phyloP scores from a whole-genome alignment of 495 filamentous ascomycete genomes.

The Cryomyces minteri region DNA sequence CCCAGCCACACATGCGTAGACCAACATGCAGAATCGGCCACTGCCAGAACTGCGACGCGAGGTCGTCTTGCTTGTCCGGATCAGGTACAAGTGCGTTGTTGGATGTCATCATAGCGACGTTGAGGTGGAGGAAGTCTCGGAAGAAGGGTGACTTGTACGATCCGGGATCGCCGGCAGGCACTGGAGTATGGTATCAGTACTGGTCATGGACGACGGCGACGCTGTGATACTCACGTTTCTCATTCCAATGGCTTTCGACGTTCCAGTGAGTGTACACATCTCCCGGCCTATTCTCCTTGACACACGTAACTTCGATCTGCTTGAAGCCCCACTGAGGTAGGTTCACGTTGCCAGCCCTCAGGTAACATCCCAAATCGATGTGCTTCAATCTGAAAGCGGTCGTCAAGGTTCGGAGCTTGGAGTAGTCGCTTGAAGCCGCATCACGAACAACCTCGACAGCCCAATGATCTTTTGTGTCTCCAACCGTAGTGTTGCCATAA shows the following conservation, averaged over 20 bases:
- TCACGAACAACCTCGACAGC: slow-evolving; percentile 80
- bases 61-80: slow-evolving; percentile 96
- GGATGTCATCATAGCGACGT: slow-evolving; percentile 99
- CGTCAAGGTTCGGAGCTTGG: slow-evolving; percentile 78
- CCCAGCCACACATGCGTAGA: slow-evolving; percentile 96
- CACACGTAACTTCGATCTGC: slow-evolving; percentile 93
- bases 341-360: slow-evolving; percentile 90
- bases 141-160: slow-evolving; percentile 93
- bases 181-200: slow-evolving; percentile 23
- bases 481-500: slow-evolving; percentile 92
- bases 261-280: slow-evolving; percentile 99
- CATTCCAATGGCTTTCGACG: slow-evolving; percentile 86
- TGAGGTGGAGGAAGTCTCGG: slow-evolving; percentile 91
- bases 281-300: slow-evolving; percentile 78
- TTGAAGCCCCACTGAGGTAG: slow-evolving; percentile 99
- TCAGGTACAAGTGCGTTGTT: slow-evolving; percentile 97
- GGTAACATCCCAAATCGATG: slow-evolving; percentile 69
- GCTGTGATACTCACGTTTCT: slow-evolving; percentile 54
- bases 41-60: slow-evolving; percentile 95
- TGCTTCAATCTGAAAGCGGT: slow-evolving; percentile 85
- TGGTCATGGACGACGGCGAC: background rate
- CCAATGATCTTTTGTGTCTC: slow-evolving; percentile 98
- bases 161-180: slow-evolving; percentile 77
- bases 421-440: slow-evolving; percentile 68
- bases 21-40: slow-evolving; percentile 94